Base-by-base conservation (phyloP, 306 rosid species). In the Fagus crenata region DNA sequence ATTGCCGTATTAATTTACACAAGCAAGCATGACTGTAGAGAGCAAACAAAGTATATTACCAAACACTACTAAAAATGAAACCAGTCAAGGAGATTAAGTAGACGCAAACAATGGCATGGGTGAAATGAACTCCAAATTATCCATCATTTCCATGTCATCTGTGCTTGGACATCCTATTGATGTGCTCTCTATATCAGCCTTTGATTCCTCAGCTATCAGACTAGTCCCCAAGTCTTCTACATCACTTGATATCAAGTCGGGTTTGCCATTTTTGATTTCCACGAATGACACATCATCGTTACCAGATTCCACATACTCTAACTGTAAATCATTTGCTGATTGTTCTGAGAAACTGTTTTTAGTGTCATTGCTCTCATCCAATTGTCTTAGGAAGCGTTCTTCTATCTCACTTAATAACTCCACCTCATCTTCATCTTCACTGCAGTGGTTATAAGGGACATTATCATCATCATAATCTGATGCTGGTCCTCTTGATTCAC, bases 341-440 rank as follows among this genome's bases (percentile, higher is more conserved):
- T 84, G 76, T 82, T 84, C 87, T 6, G 82, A 71, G 28, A 74
- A 80, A 51, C 71, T 87, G 49, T 79, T 76, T 68, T 65, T 63
- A 18, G 67, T n/a, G n/a, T 13, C 53, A 36, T 69, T 89, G 53
- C 73, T 84, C 67, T 81, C 85, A 28, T 78, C 80, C 82, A 91
- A 74, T 49, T 86, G 87, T 74, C 89, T 87, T 81, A 88, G 69
- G 70, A 91, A 93, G 87, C 89, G 80, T 53, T 89, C 90, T 79
- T 91, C 95, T 65, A 86, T 83, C 78, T 89, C 95, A 17, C 92
- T 56, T 36, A 85, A 69, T 39, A 86, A 74, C 68, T 83, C 83
- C 33, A 77, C 88, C n/a, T 83, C 51, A 46, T 9, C 51, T 46
- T 82, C 97, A 54, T 79, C 96, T 70, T 85, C 87, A 33, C 92